These are phyloP conservation scores for Scenedesmus sp. DNA, from an alignment of 163 green algal species.

Conservation along the genomic window DNA sequence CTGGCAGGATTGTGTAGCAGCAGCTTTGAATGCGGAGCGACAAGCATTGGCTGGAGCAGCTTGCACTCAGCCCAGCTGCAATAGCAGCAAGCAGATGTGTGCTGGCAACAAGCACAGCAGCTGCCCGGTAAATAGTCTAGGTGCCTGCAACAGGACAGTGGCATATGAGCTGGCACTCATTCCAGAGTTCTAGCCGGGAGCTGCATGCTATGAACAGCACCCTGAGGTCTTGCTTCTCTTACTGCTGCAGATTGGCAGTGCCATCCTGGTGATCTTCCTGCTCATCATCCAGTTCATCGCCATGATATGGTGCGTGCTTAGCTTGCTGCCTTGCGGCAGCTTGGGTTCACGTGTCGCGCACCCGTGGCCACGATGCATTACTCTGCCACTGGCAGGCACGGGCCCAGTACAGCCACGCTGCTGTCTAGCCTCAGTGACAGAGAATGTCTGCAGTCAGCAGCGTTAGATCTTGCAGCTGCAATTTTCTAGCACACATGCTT, in stretches of 20 bases:
- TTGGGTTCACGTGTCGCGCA: too few relatives aligned
- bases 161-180: not conserved
- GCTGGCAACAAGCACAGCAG: too few relatives aligned
- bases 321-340: not conserved
- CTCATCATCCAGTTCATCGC: slow-evolving; percentile 51
- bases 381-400: not conserved
- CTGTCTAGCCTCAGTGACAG: not conserved
- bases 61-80: not conserved
- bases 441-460: not conserved
- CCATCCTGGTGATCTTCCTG: slow-evolving; percentile 51
- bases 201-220: not conserved
- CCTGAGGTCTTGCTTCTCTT: not conserved
- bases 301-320: slow-evolving; percentile 27
- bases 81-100: not conserved
- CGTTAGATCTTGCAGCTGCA: not conserved
- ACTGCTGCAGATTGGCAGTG: slow-evolving; percentile 28
- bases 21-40: not conserved
- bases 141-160: not conserved
- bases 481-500: not conserved
- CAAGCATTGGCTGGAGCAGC: not conserved
- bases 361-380: not conserved
- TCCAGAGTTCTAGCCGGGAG: not conserved
- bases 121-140: too few relatives aligned
- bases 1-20: not conserved
- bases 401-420: not conserved